Evolutionary conservation across 371 early-diverging fungal genomes (phyloP).

Genomic region (Dichotomocladium elegans): DNA sequence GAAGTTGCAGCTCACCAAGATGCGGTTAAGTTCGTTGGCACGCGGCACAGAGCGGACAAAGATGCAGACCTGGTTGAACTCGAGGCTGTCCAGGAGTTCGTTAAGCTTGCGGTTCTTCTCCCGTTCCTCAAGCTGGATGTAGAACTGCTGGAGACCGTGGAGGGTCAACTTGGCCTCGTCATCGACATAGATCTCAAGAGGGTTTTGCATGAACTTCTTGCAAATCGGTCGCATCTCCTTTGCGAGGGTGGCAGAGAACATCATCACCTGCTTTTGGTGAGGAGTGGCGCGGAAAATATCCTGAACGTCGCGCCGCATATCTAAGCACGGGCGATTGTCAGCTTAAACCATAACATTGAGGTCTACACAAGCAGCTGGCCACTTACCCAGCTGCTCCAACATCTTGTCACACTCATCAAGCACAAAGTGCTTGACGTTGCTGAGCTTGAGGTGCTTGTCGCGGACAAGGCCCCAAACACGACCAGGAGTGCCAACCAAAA

Average conservation of each 20-base stretch:
- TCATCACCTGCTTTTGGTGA: constrained; percentile 97
- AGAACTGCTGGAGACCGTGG: constrained; percentile 96
- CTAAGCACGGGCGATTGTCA: too few relatives aligned
- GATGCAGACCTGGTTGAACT: constrained; percentile 97
- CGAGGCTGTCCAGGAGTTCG: constrained; percentile 89
- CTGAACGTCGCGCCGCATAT: constrained; percentile 97
- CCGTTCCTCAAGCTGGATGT: constrained; percentile 79
- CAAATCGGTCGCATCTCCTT: constrained; percentile 91
- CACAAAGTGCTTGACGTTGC: constrained; percentile 92
- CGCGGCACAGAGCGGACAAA: constrained; percentile 95
- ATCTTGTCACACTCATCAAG: constrained; percentile 99
- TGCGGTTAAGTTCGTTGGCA: constrained; percentile 85
- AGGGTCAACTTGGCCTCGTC: constrained; percentile 98
- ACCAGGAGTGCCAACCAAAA: constrained; percentile 99
- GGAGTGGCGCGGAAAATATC: constrained; percentile 94
- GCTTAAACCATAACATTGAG: neutral
- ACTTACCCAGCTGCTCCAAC: constrained; percentile 83
- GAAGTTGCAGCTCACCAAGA: constrained; percentile 88
- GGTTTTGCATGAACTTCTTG: constrained; percentile 97
- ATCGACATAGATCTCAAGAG: constrained; percentile 96
- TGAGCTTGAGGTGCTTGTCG: constrained; percentile 75
- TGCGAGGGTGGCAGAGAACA: constrained; percentile 95
- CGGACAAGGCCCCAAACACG: constrained; percentile 88
- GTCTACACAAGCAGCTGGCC: neutral
- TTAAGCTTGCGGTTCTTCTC: constrained; percentile 94